These are phyloP conservation scores for Penicillium sumatraense DNA, from an alignment of 2,329 filamentous ascomycete species.

Conservation along the genomic window DNA sequence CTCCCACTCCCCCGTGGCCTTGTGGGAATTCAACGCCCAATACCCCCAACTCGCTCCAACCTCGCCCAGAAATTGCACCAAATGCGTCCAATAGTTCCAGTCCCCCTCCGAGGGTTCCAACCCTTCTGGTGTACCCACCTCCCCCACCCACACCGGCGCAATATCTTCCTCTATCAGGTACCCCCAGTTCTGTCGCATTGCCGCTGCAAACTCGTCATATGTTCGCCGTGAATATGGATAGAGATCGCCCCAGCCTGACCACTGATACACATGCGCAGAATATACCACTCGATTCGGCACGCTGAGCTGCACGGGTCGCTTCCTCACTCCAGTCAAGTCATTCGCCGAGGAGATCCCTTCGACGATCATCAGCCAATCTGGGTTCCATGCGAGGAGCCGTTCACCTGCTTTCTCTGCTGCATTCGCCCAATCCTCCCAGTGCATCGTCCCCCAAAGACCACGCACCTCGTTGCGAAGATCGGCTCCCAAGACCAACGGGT, in stretches of 20 bases:
- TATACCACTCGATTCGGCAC: conserved; percentile 64
- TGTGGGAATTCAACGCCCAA: conserved; percentile 71
- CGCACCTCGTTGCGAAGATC: conserved; percentile 73
- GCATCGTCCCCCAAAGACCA: conserved; percentile 71
- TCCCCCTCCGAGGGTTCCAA: conserved; percentile 60
- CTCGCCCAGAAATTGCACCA: conserved; percentile 62
- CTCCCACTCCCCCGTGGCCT: conserved; percentile 62
- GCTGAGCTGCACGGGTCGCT: conserved; percentile 63
- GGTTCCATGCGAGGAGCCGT: conserved; percentile 62
- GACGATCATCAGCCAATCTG: conserved; percentile 69
- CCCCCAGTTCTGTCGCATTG: conserved; percentile 70
- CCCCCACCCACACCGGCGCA: conserved; percentile 71
- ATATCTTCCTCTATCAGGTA: conserved; percentile 62
- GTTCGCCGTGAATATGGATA: conserved; percentile 64
- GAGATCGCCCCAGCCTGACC: conserved; percentile 70
- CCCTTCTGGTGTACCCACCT: conserved; percentile 66
- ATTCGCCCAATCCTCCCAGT: conserved; percentile 66
- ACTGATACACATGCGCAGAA: conserved; percentile 70
- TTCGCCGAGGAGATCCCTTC: conserved; percentile 71
- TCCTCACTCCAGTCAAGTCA: conserved; percentile 61
- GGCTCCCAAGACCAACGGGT: conserved; percentile 67
- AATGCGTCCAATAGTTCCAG: conserved; percentile 67
- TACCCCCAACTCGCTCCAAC: conserved; percentile 70
- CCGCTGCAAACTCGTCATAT: conserved; percentile 65
- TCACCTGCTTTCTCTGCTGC: conserved; percentile 69